Percentiles rank a stretch among this genome's conserved stretches.
phyloP scores from a whole-genome alignment of 805 yeast genomes.

The Ogataea salicorniae region DNA sequence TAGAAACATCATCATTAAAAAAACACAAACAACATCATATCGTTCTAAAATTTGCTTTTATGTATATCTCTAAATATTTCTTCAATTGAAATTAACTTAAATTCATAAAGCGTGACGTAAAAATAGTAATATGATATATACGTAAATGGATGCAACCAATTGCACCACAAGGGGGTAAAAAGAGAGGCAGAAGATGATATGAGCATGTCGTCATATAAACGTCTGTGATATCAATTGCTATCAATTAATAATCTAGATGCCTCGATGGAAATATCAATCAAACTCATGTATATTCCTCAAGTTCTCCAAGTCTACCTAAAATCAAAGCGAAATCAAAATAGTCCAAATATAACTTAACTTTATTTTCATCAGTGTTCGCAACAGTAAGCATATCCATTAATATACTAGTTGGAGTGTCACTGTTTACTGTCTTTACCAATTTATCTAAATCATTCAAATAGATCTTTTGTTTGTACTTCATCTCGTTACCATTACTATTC shows the following conservation, averaged over 20 bases:
- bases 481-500: background rate
- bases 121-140: background rate
- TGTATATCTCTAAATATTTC: no score
- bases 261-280: background rate
- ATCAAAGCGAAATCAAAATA: conserved; percentile 44
- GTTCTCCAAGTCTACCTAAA: conserved; percentile 43
- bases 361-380: conserved; percentile 31
- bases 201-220: no score
- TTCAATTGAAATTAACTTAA: background rate
- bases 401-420: conserved; percentile 28
- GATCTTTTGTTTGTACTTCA: conserved; percentile 23
- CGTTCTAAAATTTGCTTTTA: no score
- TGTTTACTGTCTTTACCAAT: conserved; percentile 23
- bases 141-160: background rate
- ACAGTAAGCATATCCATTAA: conserved; percentile 43
- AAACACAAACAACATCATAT: no score
- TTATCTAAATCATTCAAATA: conserved; percentile 35
- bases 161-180: no score
- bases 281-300: conserved; percentile 13
- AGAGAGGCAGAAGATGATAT: no score
- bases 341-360: conserved; percentile 28
- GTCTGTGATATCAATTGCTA: no score
- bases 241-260: no score
- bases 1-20: background rate
- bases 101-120: background rate